Base-by-base conservation (phyloP, 108 stramenopile species). In the Heterococcus sp. region DNA sequence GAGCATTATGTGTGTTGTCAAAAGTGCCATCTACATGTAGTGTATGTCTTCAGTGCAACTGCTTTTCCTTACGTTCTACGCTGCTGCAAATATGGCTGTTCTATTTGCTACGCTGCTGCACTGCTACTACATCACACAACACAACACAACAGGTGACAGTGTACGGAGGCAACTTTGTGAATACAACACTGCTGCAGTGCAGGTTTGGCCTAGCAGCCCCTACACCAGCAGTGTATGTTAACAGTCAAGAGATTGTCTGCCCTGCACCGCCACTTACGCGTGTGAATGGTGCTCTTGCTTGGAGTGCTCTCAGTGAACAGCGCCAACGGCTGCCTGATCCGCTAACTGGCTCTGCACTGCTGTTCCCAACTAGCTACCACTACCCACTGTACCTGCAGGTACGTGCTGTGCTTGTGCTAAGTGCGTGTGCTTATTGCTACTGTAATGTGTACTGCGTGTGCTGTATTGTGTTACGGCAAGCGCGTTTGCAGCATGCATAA, bases 281-380 rank as follows among this genome's bases (percentile, higher is more conserved):
- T n/a, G 80, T n/a, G 21, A 30, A 0, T 26, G 36, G 74, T 3
- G 86, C 84, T 14, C 65, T 87, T 1, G 8, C 36, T 29, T 86
- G 68, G 65, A 68, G 75, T 3, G 58, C 88, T 0, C 71, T 88
- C 70, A 71, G 65, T 68, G 87, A 87, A 29, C 76, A 73, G 5
- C 66, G 78, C 75, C 84, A 87, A 64, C 30, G 82, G 32, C 31
- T 69, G 32, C 26, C 75, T 4, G 64, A 90, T 29, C 86, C 88
- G 8, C 30, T 73, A 39, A 80, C 75, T 32, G 72, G 30, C 33
- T 70, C 32, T 81, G 40, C 65, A 37, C 11, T 82, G 73, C 69
- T 93, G 8, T 92, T 93, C 82, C 91, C 91, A 0, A 70, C 40
- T n/a, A 85, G 89, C 0, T 90, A 92, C 74, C 63, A 67, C 37